Percentiles rank a stretch among this genome's conserved stretches.
Conservation (phyloP, 2,329 filamentous ascomycete species). For the Bipolaris oryzae region DNA sequence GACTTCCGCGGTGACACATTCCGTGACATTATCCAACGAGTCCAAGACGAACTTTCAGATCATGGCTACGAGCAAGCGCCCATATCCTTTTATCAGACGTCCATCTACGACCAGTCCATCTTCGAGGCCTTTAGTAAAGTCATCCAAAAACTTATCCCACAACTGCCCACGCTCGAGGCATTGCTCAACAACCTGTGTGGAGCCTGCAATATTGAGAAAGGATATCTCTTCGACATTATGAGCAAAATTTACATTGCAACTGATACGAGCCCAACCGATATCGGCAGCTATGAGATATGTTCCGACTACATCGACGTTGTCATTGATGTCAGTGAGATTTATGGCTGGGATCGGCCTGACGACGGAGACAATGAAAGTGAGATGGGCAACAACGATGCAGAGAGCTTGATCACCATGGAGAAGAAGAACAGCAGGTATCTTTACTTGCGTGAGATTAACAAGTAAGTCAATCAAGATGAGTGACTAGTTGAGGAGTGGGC, state of each 20-base stretch:
- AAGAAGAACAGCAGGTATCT: slow-evolving; percentile 64
- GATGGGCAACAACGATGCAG: slow-evolving; percentile 59
- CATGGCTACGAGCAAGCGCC: slow-evolving; percentile 91
- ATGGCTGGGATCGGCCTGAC: slow-evolving; percentile 69
- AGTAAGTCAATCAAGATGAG: slow-evolving; percentile 53
- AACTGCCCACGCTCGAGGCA: slow-evolving; percentile 88
- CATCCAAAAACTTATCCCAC: slow-evolving; percentile 95
- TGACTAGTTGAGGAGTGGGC: not conserved
- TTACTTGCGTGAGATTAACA: slow-evolving; percentile 70
- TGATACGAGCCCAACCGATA: slow-evolving; percentile 89
- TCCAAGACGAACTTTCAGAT: slow-evolving; percentile 94
- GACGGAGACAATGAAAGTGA: slow-evolving; percentile 47
- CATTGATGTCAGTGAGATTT: slow-evolving; percentile 94
- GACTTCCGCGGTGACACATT: slow-evolving; percentile 97
- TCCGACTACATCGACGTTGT: slow-evolving; percentile 99
- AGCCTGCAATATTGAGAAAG: slow-evolving; percentile 95
- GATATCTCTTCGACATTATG: slow-evolving; percentile 95
- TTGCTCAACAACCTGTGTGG: slow-evolving; percentile 93
- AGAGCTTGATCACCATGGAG: slow-evolving; percentile 67
- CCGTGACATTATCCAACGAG: slow-evolving; percentile 93
- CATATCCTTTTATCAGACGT: slow-evolving; percentile 93
- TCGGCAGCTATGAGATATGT: slow-evolving; percentile 97
- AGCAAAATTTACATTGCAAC: slow-evolving; percentile 99
- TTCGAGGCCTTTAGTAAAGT: slow-evolving; percentile 99
- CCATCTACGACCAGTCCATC: slow-evolving; percentile 97